Conservation (phyloP, 2,329 filamentous ascomycete genomes). For the Biscogniauxia sp. region DNA sequence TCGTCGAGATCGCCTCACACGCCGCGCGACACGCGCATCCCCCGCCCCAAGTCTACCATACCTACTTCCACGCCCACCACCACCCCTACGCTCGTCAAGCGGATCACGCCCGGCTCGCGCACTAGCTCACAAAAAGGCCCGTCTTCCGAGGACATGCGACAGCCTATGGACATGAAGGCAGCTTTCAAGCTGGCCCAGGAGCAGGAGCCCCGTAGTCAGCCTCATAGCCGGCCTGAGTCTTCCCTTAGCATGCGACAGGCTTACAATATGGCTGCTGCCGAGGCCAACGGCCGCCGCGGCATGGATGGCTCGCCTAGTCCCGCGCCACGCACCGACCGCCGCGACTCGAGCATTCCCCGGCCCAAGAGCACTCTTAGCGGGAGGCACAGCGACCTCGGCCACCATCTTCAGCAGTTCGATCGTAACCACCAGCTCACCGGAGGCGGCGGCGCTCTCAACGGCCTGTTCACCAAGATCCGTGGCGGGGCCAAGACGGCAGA, state of each 20-base stretch:
- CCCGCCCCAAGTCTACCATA: constrained; percentile 19
- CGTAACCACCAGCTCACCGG: constrained; percentile 27
- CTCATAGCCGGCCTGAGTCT: constrained; percentile 19
- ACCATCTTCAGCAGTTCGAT: constrained; percentile 31
- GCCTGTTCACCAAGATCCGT: constrained; percentile 37
- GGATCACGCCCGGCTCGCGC: neutral
- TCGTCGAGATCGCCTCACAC: constrained; percentile 15
- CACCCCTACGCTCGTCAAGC: neutral
- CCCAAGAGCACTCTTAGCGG: constrained; percentile 24
- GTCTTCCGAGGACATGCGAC: constrained; percentile 23
- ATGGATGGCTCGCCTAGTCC: constrained; percentile 33
- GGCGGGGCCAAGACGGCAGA: constrained; percentile 37
- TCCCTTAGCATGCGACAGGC: constrained; percentile 25
- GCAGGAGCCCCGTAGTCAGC: constrained; percentile 21
- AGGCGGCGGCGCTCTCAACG: constrained; percentile 25
- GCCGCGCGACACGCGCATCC: constrained; percentile 28
- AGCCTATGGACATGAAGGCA: constrained; percentile 26
- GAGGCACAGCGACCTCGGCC: constrained; percentile 31
- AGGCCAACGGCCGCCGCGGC: constrained; percentile 20
- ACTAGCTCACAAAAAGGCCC: neutral
- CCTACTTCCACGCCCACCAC: constrained; percentile 1
- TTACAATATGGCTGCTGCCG: constrained; percentile 29
- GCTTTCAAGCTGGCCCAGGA: constrained; percentile 28
- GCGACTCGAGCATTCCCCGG: constrained; percentile 17
- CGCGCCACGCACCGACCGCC: constrained; percentile 27